Conservation (phyloP, 768 basidiomycete species). For the Leccinum incarnatum region DNA sequence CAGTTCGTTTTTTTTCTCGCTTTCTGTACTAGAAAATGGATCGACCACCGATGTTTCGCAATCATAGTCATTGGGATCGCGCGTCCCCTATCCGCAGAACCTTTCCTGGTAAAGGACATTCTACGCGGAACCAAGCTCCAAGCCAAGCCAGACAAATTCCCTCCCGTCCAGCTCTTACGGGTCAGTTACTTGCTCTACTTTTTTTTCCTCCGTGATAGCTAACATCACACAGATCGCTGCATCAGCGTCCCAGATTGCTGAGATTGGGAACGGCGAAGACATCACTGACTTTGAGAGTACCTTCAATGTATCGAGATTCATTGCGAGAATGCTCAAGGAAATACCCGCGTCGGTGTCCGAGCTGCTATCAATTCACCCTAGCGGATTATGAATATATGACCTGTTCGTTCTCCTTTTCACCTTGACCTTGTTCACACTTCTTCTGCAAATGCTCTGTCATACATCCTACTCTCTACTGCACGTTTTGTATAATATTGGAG, state of each 20-base stretch:
- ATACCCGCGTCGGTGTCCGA: constrained; percentile 32
- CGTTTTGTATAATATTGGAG: constrained; percentile 7
- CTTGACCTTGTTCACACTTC: neutral
- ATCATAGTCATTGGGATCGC: constrained; percentile 29
- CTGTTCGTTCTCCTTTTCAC: neutral
- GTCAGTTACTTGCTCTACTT: constrained; percentile 12
- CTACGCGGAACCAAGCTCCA: constrained; percentile 21
- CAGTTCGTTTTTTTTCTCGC: neutral
- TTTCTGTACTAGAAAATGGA: neutral
- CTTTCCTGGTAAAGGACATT: constrained; percentile 28
- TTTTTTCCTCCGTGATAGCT: neutral
- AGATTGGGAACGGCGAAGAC: constrained; percentile 34
- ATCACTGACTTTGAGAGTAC: constrained; percentile 31
- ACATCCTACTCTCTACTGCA: neutral
- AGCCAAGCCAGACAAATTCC: constrained; percentile 30
- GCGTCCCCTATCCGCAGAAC: constrained; percentile 31
- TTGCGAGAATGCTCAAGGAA: constrained; percentile 31
- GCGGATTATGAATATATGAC: neutral
- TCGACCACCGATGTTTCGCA: neutral
- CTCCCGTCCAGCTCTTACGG: constrained; percentile 36
- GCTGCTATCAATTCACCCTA: constrained; percentile 19
- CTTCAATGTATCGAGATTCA: constrained; percentile 32
- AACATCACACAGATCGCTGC: constrained; percentile 26
- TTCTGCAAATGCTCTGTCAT: neutral
- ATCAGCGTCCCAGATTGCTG: constrained; percentile 30